Evolutionary conservation across 2,329 filamentous ascomycete species (phyloP).

Genomic region (Gremmenia infestans): DNA sequence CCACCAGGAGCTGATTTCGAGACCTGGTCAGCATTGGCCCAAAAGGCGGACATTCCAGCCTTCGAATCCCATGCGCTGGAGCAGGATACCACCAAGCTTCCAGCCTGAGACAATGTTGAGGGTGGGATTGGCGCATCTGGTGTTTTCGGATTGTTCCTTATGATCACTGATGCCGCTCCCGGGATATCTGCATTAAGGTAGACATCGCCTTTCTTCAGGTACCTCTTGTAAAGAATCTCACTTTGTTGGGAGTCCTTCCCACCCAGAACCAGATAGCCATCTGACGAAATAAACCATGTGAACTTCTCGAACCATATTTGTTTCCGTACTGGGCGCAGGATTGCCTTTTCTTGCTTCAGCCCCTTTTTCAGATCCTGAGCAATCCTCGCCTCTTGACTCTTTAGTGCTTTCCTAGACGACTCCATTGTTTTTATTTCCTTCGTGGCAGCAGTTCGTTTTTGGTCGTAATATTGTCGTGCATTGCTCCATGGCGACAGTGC

Average conservation of each 20-base stretch:
- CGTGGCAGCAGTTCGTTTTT: conserved; percentile 74
- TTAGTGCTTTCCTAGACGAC: conserved; percentile 77
- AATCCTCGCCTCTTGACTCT: conserved; percentile 87
- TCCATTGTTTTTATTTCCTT: conserved; percentile 85
- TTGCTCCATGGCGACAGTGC: conserved; percentile 81
- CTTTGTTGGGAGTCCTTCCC: conserved; percentile 86
- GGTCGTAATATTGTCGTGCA: conserved; percentile 85
- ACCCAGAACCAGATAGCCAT: conserved; percentile 87
- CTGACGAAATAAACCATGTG: conserved; percentile 88
- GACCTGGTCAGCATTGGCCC: conserved; percentile 87
- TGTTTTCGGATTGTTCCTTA: conserved; percentile 78
- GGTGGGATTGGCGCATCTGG: conserved; percentile 86
- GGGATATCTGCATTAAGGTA: conserved; percentile 89
- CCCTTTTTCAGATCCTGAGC: conserved; percentile 78
- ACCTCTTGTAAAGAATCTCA: conserved; percentile 82
- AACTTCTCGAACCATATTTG: conserved; percentile 98
- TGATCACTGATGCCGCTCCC: conserved; percentile 77
- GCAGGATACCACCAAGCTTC: conserved; percentile 75
- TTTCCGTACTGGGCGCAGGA: conserved; percentile 75
- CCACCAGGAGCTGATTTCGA: conserved; percentile 77
- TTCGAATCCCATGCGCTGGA: conserved; percentile 96
- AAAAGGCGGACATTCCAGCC: conserved; percentile 92
- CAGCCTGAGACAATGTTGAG: conserved; percentile 85
- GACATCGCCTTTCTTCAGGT: conserved; percentile 83
- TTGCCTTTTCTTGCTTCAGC: conserved; percentile 85